Percentiles rank a stretch among this genome's conserved stretches.
Conservation (phyloP, 2,329 filamentous ascomycete genomes). For the Scytalidium lignicola region DNA sequence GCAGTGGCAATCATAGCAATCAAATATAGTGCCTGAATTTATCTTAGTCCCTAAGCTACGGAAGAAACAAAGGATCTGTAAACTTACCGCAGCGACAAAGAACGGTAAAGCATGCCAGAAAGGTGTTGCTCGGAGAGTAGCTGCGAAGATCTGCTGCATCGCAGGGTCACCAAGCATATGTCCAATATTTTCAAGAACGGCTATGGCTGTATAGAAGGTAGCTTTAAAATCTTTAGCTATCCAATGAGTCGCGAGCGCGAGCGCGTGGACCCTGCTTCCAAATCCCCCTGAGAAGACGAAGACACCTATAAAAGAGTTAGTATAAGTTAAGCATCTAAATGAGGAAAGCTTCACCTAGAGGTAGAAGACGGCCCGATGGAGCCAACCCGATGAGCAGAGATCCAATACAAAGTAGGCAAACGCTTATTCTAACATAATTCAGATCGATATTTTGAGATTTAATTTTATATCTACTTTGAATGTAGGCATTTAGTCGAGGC, state of each 20-base stretch:
- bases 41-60: neutral
- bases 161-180: constrained; percentile 24
- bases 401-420: constrained; percentile 19
- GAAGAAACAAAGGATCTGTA: neutral
- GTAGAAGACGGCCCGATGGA: constrained; percentile 11
- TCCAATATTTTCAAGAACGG: constrained; percentile 25
- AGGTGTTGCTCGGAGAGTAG: constrained; percentile 13
- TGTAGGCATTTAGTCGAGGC: constrained; percentile 14
- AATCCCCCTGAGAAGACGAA: constrained; percentile 25
- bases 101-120: constrained; percentile 25
- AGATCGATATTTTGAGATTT: constrained; percentile 19
- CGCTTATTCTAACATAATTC: constrained; percentile 19
- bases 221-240: constrained; percentile 20
- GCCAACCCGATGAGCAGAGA: constrained; percentile 19
- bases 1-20: neutral
- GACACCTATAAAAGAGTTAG: constrained; percentile 14
- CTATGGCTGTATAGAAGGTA: constrained; percentile 22
- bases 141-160: constrained; percentile 25
- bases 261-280: constrained; percentile 22
- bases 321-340: neutral
- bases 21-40: neutral
- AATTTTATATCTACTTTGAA: constrained; percentile 13
- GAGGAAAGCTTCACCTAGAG: constrained; percentile 16
- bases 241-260: constrained; percentile 23
- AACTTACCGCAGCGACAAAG: constrained; percentile 25